Percentiles rank a stretch among this genome's conserved stretches.
These are phyloP conservation scores for Rhododendron vialii DNA, from an alignment of 148 eudicot species.

Conservation along the genomic window DNA sequence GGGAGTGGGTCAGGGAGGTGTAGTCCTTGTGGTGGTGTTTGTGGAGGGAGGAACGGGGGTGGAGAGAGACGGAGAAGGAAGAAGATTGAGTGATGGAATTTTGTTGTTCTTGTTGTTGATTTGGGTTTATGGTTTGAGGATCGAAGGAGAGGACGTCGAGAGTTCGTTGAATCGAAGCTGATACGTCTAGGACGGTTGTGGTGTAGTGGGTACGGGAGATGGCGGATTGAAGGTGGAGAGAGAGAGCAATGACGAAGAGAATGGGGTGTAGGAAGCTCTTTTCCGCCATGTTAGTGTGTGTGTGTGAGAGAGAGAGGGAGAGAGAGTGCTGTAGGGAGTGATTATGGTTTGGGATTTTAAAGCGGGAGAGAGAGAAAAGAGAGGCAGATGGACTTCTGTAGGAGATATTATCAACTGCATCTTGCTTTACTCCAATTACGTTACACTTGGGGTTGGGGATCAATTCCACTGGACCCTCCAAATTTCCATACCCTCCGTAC, in stretches of 20 bases:
- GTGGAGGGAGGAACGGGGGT: conserved; percentile 45
- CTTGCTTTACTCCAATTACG: neutral
- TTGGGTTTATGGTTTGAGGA: neutral
- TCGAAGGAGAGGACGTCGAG: conserved; percentile 28
- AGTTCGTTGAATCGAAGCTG: conserved; percentile 39
- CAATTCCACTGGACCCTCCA: no score
- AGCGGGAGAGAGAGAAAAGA: neutral
- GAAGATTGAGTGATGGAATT: neutral
- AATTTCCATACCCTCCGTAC: no score
- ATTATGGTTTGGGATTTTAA: neutral
- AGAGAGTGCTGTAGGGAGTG: neutral
- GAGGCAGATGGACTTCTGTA: neutral
- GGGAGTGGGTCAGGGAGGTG: conserved; percentile 38
- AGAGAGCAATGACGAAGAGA: conserved; percentile 13
- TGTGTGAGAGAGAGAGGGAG: neutral
- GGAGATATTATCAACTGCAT: neutral
- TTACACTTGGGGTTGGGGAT: neutral
- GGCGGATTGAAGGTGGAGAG: conserved; percentile 4
- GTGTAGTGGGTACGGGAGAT: neutral
- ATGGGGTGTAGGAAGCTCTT: neutral
- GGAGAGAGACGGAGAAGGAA: conserved; percentile 26
- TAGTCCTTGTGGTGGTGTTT: conserved; percentile 34
- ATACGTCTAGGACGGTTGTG: conserved; percentile 35
- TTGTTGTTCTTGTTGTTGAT: no score
- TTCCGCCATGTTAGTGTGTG: neutral